phyloP scores from a whole-genome alignment of 2,329 filamentous ascomycete genomes.

The Pestalotiopsis sp. region DNA sequence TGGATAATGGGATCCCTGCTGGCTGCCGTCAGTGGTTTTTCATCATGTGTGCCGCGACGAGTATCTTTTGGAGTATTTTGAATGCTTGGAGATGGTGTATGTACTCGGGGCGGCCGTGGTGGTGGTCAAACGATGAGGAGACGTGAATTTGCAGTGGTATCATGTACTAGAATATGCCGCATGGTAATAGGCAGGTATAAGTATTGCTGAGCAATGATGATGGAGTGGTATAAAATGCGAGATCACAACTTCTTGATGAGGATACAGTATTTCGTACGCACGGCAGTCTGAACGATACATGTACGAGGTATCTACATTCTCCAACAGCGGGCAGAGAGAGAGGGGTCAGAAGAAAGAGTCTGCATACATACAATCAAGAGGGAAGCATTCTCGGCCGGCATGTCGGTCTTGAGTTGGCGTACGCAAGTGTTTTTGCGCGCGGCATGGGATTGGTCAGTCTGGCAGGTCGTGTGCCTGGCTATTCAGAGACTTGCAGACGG shows the following conservation, averaged over 20 bases:
- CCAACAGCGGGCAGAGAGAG: not conserved
- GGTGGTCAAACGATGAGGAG: not conserved
- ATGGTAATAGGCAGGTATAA: not conserved
- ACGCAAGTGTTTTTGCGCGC: not conserved
- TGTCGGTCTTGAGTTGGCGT: not conserved
- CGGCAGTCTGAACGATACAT: too few species aligned
- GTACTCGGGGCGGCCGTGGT: not conserved
- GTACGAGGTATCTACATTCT: too few species aligned
- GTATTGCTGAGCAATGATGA: not conserved
- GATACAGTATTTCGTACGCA: too few species aligned
- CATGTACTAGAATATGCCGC: not conserved
- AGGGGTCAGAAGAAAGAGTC: not conserved
- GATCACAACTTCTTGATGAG: not conserved
- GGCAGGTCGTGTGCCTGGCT: conserved; percentile 1
- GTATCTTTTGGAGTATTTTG: not conserved
- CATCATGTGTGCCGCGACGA: not conserved
- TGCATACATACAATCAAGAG: too few species aligned
- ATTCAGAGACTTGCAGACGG: conserved; percentile 9
- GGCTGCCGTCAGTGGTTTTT: conserved; percentile 1
- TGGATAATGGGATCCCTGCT: not conserved
- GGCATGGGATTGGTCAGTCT: not conserved
- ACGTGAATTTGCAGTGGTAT: not conserved
- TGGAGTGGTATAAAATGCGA: not conserved
- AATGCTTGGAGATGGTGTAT: not conserved
- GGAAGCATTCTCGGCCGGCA: not conserved